Evolutionary conservation across 2,329 filamentous ascomycete genomes (phyloP).

Genomic region (Talaromyces sp.): DNA sequence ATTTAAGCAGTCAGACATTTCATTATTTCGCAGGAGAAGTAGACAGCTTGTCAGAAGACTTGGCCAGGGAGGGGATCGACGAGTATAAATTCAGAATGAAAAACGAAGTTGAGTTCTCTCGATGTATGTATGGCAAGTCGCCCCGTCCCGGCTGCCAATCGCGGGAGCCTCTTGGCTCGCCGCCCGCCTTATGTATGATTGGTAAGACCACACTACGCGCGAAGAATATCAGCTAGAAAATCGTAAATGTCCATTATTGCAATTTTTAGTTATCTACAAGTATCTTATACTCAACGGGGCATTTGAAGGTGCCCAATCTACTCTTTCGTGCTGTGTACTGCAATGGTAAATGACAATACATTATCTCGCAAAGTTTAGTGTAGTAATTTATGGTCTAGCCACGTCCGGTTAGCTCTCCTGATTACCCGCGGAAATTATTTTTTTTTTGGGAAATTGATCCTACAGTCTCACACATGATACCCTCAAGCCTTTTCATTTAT

Average conservation of each 20-base stretch:
- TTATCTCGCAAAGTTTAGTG: not conserved
- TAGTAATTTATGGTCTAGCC: not conserved
- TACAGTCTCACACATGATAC: not conserved
- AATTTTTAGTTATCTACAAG: not conserved
- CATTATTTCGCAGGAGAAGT: constrained; percentile 1
- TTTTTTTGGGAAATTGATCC: not conserved
- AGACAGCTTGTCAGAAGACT: not conserved
- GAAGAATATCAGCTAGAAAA: no score
- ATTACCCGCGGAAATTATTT: constrained; percentile 1
- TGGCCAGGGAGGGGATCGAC: not conserved
- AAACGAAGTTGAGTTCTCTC: constrained; percentile 10
- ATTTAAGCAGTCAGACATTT: constrained; percentile 8
- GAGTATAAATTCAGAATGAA: not conserved
- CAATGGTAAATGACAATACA: not conserved
- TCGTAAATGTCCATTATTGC: not conserved
- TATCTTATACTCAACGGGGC: not conserved
- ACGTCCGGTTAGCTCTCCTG: not conserved
- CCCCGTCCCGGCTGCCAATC: constrained; percentile 12
- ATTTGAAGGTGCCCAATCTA: not conserved
- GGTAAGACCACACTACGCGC: not conserved
- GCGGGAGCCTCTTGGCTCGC: constrained; percentile 10
- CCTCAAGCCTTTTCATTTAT: not conserved
- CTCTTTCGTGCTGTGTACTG: not conserved
- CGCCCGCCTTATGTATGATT: not conserved
- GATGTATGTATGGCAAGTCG: constrained; percentile 3